These are phyloP conservation scores for Protomyces gravidus DNA, from an alignment of 1,139 yeast genomes.

Conservation along the genomic window DNA sequence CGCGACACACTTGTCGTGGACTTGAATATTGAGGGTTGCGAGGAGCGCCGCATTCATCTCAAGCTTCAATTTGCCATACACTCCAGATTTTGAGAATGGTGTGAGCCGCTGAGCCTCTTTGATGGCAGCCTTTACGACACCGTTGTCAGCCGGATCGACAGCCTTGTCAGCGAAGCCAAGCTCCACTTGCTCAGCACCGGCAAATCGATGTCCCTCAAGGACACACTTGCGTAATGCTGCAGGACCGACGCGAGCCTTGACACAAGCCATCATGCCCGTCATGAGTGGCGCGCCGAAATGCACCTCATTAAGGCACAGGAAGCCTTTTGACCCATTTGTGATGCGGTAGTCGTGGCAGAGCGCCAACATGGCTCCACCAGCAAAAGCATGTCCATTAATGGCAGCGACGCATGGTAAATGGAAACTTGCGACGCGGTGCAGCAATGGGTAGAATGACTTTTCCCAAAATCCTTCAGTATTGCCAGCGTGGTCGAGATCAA, in stretches of 20 bases:
- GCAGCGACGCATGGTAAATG: conserved; percentile 45
- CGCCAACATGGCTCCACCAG: conserved; percentile 44
- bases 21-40: neutral
- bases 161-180: conserved; percentile 6
- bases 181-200: conserved; percentile 2
- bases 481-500: conserved; percentile 41
- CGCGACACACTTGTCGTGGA: neutral
- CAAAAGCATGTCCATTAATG: conserved; percentile 45
- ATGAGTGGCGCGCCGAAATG: conserved; percentile 38
- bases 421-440: conserved; percentile 40
- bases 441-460: conserved; percentile 39
- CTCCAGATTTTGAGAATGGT: conserved; percentile 3
- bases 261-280: conserved; percentile 13
- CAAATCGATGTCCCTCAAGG: conserved; percentile 9
- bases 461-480: conserved; percentile 41
- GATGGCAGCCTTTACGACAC: conserved; percentile 5
- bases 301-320: conserved; percentile 43
- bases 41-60: conserved; percentile 2
- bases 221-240: conserved; percentile 7
- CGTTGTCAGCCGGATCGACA: conserved; percentile 6
- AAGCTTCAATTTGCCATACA: conserved; percentile 10
- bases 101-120: neutral
- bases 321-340: conserved; percentile 43
- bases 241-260: neutral
- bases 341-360: conserved; percentile 43